Conservation (phyloP, 352 stramenopile species). For the Phytophthora quininea region DNA sequence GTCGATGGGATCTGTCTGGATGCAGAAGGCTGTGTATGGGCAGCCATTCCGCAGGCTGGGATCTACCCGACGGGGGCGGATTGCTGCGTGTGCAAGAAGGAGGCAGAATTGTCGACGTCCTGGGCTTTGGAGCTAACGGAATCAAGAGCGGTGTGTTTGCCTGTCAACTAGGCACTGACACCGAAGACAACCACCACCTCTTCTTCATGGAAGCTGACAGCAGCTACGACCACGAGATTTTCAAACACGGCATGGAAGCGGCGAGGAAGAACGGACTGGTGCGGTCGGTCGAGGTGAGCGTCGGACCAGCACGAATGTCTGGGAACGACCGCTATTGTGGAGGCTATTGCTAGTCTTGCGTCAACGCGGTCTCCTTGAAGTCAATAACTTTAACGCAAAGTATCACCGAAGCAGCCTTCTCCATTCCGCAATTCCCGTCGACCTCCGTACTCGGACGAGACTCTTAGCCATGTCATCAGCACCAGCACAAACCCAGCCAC, state of each 20-base stretch:
- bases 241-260: conserved; percentile 34
- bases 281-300: conserved; percentile 49
- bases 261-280: conserved; percentile 45
- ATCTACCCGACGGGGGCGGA: conserved; percentile 50
- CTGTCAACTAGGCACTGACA: conserved; percentile 58
- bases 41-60: conserved; percentile 48
- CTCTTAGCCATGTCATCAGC: too few species aligned
- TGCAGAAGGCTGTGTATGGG: conserved; percentile 72
- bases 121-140: conserved; percentile 61
- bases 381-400: not conserved
- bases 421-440: conserved; percentile 11
- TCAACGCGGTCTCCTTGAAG: conserved; percentile 8
- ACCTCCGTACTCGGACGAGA: not conserved
- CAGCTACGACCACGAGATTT: conserved; percentile 43
- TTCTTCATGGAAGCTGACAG: conserved; percentile 59
- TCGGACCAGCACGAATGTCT: conserved; percentile 45
- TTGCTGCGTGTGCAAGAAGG: conserved; percentile 56
- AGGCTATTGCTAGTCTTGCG: conserved; percentile 50
- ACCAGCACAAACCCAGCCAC: too few species aligned
- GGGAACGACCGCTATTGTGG: conserved; percentile 52
- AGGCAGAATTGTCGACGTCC: conserved; percentile 45
- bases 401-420: conserved; percentile 6
- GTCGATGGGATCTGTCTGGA: conserved; percentile 66
- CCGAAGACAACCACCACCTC: conserved; percentile 44
- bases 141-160: conserved; percentile 55